Percentiles rank a stretch among this genome's conserved stretches.
These are phyloP conservation scores for Rhizophagus clarus DNA, from an alignment of 192 early-diverging fungal genomes.

Conservation along the genomic window DNA sequence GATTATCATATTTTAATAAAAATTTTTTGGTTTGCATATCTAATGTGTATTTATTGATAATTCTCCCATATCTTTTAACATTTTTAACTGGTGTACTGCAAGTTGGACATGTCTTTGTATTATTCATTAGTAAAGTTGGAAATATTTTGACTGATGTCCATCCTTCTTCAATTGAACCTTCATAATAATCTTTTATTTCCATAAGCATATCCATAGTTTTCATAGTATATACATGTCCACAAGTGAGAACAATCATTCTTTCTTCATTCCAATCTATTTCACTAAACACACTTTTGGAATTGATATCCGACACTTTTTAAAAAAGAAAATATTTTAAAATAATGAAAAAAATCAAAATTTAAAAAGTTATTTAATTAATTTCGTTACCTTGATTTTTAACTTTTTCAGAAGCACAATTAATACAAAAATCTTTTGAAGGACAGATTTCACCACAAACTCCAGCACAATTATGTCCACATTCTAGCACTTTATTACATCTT, in stretches of 20 bases:
- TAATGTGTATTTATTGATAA: slow-evolving; percentile 12
- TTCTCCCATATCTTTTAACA: slow-evolving; percentile 24
- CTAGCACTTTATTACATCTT: slow-evolving; percentile 45
- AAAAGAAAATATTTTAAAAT: no score
- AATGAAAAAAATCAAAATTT: neutral
- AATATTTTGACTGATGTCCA: slow-evolving; percentile 6
- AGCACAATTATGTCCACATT: slow-evolving; percentile 56
- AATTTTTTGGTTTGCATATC: slow-evolving; percentile 31
- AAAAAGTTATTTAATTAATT: no score
- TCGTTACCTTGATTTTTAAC: slow-evolving; percentile 21
- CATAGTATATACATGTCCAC: slow-evolving; percentile 56
- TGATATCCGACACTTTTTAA: no score
- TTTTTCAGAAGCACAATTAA: slow-evolving; percentile 36
- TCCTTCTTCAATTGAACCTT: neutral
- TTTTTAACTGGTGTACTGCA: slow-evolving; percentile 20
- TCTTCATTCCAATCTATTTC: slow-evolving; percentile 43
- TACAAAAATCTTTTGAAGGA: slow-evolving; percentile 36
- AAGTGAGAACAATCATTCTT: slow-evolving; percentile 49
- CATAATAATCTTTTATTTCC: slow-evolving; percentile 47
- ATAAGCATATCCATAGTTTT: slow-evolving; percentile 53
- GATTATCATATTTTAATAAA: neutral
- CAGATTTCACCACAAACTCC: slow-evolving; percentile 53
- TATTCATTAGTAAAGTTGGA: neutral
- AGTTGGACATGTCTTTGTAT: slow-evolving; percentile 8
- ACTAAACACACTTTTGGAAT: no score